Percentiles rank a stretch among this genome's conserved stretches.
These are phyloP conservation scores for Cercospora sesami DNA, from an alignment of 2,329 filamentous ascomycete genomes.

Conservation along the genomic window DNA sequence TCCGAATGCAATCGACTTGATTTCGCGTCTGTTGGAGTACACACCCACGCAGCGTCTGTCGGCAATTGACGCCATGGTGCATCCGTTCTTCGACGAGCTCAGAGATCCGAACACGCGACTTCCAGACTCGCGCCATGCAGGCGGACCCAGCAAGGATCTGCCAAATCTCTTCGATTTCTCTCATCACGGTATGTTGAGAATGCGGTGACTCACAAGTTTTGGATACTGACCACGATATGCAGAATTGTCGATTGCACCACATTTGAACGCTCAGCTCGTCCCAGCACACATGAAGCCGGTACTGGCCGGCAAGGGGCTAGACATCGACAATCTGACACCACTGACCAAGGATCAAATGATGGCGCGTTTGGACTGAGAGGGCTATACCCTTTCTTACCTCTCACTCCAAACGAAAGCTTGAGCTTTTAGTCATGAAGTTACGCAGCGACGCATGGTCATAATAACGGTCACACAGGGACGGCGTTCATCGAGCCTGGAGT, in stretches of 20 bases:
- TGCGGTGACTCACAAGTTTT: background rate
- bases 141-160: slow-evolving; percentile 75
- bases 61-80: slow-evolving; percentile 94
- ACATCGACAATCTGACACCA: slow-evolving; percentile 91
- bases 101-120: slow-evolving; percentile 87
- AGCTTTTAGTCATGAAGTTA: slow-evolving; percentile 44
- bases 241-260: slow-evolving; percentile 96
- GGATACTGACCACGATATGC: slow-evolving; percentile 19
- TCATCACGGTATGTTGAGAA: slow-evolving; percentile 68
- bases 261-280: slow-evolving; percentile 84
- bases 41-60: slow-evolving; percentile 93
- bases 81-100: slow-evolving; percentile 97
- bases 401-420: slow-evolving; percentile 23
- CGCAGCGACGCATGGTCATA: slow-evolving; percentile 37
- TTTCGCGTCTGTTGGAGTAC: slow-evolving; percentile 91
- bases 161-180: slow-evolving; percentile 91
- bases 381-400: slow-evolving; percentile 11
- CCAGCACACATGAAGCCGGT: slow-evolving; percentile 76
- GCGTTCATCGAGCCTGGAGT: slow-evolving; percentile 35
- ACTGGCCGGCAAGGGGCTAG: slow-evolving; percentile 72
- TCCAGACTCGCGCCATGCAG: slow-evolving; percentile 89
- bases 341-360: slow-evolving; percentile 95
- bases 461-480: slow-evolving; percentile 27
- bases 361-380: slow-evolving; percentile 80
- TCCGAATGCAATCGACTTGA: slow-evolving; percentile 87